A percentile compares a stretch with the other conserved stretches of the same genome.
Evolutionary conservation across 768 basidiomycete species (phyloP).

Genomic region (Trametes sanguinea): DNA sequence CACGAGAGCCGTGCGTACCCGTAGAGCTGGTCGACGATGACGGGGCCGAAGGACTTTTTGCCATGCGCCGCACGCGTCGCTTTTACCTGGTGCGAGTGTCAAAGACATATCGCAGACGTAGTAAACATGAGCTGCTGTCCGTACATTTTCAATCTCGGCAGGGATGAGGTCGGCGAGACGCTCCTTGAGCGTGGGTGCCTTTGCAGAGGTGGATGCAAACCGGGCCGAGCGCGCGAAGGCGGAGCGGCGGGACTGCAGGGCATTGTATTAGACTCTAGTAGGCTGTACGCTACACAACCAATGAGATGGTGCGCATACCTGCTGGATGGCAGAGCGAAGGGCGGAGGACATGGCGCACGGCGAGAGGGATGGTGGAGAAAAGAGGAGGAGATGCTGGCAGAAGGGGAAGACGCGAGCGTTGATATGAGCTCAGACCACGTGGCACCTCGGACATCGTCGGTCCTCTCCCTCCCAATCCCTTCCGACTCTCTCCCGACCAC

Average conservation of each 20-base stretch:
- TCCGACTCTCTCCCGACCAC: slow-evolving; percentile 10
- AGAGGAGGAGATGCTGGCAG: slow-evolving; percentile 16
- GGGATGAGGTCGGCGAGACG: slow-evolving; percentile 93
- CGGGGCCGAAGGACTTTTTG: slow-evolving; percentile 90
- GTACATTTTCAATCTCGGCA: slow-evolving; percentile 72
- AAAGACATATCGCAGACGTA: too few relatives aligned
- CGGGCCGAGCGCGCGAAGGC: slow-evolving; percentile 52
- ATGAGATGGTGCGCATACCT: slow-evolving; percentile 37
- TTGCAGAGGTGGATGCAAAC: slow-evolving; percentile 65
- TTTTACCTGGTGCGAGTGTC: slow-evolving; percentile 59
- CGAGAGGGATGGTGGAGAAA: neutral
- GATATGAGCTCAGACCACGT: slow-evolving; percentile 26
- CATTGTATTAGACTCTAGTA: slow-evolving; percentile 7
- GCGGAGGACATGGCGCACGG: slow-evolving; percentile 31
- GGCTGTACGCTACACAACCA: slow-evolving; percentile 21
- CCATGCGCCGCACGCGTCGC: slow-evolving; percentile 84
- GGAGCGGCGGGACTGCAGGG: slow-evolving; percentile 51
- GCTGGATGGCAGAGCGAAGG: slow-evolving; percentile 37
- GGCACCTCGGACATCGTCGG: slow-evolving; percentile 22
- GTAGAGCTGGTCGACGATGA: slow-evolving; percentile 88
- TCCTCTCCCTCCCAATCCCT: slow-evolving; percentile 10
- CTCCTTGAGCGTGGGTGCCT: slow-evolving; percentile 84
- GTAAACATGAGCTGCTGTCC: slow-evolving; percentile 18
- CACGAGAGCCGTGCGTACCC: slow-evolving; percentile 51
- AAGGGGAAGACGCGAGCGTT: neutral